phyloP scores from a whole-genome alignment of 176 grass and related monocot species.

The Musa troglodytarum region DNA sequence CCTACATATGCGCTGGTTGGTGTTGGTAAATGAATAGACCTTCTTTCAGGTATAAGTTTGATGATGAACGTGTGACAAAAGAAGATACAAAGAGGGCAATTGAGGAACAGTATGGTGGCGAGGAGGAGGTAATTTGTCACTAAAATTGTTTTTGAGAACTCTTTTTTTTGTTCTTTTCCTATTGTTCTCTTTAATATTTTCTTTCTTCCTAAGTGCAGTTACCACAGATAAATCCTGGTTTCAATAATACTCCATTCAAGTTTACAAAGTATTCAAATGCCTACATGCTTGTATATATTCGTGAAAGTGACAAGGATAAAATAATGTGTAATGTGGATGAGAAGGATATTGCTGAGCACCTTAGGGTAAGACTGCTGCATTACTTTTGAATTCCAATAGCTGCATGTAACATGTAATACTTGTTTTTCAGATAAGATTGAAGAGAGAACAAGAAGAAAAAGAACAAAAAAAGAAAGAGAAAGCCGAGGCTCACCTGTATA shows the following conservation, averaged over 20 bases:
- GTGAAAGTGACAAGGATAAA: conserved; percentile 13
- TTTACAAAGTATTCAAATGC: conserved; percentile 8
- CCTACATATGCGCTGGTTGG: not conserved
- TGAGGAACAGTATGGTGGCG: conserved; percentile 11
- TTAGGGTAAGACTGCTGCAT: not conserved
- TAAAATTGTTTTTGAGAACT: too few relatives aligned
- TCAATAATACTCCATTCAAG: conserved; percentile 2
- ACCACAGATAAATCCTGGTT: not conserved
- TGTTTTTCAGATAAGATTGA: conserved; percentile 4
- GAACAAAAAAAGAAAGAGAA: conserved; percentile 2
- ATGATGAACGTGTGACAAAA: conserved; percentile 14
- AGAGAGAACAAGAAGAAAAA: conserved; percentile 9
- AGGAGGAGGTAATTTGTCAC: not conserved
- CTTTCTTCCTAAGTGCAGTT: not conserved
- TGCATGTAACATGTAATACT: not conserved
- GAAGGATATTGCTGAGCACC: conserved; percentile 3
- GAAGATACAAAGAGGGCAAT: conserved; percentile 2
- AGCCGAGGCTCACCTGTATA: conserved; percentile 3
- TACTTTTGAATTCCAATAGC: not conserved
- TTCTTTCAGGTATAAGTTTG: conserved; percentile 9
- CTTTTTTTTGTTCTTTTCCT: not conserved
- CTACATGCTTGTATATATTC: conserved; percentile 18
- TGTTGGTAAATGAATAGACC: not conserved
- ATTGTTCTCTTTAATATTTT: not conserved
- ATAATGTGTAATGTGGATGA: conserved; percentile 8